Conservation (phyloP, 2,329 filamentous ascomycete genomes). For the Claviceps fusiformis region DNA sequence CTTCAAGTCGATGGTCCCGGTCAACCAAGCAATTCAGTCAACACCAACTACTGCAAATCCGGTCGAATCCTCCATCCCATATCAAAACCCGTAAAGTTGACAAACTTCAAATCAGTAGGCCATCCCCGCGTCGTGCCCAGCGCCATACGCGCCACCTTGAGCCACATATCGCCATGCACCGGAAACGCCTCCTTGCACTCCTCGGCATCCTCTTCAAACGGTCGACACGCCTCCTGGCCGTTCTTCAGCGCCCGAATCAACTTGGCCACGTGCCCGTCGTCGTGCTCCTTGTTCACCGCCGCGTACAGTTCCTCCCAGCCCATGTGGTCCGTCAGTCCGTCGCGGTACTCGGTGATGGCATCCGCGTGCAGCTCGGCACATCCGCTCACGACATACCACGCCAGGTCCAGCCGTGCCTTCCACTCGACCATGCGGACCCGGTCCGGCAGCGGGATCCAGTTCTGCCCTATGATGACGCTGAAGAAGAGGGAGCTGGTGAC, state of each 20-base stretch:
- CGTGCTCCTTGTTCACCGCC: constrained; percentile 12
- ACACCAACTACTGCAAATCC: not conserved
- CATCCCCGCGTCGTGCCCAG: not conserved
- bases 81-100: not conserved
- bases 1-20: too few relatives aligned
- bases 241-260: constrained; percentile 20
- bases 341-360: constrained; percentile 9
- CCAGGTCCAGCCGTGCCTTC: constrained; percentile 50
- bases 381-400: constrained; percentile 47
- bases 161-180: not conserved
- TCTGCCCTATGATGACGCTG: constrained; percentile 14
- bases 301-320: constrained; percentile 16
- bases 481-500: constrained; percentile 21
- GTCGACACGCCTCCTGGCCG: constrained; percentile 13
- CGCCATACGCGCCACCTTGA: not conserved
- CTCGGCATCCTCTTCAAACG: not conserved
- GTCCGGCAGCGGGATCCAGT: constrained; percentile 19
- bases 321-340: constrained; percentile 7
- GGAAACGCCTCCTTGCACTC: constrained; percentile 11
- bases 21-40: not conserved
- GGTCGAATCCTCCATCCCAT: not conserved
- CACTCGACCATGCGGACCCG: constrained; percentile 50
- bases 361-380: constrained; percentile 24
- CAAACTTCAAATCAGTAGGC: not conserved
- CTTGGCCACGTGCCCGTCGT: constrained; percentile 23